Conservation (phyloP, 768 basidiomycete genomes). For the Lanmaoa pseudosensibilis region DNA sequence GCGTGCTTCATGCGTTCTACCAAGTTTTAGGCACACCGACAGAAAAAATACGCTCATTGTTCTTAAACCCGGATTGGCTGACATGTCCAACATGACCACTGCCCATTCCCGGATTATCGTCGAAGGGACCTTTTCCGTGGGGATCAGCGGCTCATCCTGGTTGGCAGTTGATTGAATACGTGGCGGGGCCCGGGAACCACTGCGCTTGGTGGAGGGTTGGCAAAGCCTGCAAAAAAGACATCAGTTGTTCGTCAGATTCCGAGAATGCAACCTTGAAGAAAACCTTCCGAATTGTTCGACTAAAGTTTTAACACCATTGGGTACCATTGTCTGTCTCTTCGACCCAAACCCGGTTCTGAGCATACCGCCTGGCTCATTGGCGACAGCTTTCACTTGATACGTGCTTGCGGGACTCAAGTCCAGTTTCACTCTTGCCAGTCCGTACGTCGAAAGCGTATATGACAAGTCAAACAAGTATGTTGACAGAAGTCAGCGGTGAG, state of each 20-base stretch:
- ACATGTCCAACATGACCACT: slow-evolving; percentile 78
- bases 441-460: slow-evolving; percentile 54
- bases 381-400: neutral
- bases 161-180: too few relatives aligned
- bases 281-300: slow-evolving; percentile 57
- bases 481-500: neutral
- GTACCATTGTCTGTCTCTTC: slow-evolving; percentile 35
- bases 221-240: slow-evolving; percentile 48
- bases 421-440: slow-evolving; percentile 56
- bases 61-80: slow-evolving; percentile 33
- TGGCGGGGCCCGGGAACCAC: too few relatives aligned
- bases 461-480: neutral
- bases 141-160: too few relatives aligned
- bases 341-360: slow-evolving; percentile 67
- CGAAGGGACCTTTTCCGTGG: slow-evolving; percentile 37
- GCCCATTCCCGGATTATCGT: slow-evolving; percentile 80
- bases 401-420: slow-evolving; percentile 57
- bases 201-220: slow-evolving; percentile 56
- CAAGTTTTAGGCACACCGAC: slow-evolving; percentile 17
- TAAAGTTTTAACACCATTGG: too few relatives aligned
- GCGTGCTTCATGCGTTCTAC: slow-evolving; percentile 71
- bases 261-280: slow-evolving; percentile 62
- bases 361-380: slow-evolving; percentile 36
- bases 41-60: neutral
- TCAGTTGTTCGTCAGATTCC: neutral